Evolutionary conservation across 2,329 filamentous ascomycete species (phyloP).

Genomic region (Aspergillus carbonarius): DNA sequence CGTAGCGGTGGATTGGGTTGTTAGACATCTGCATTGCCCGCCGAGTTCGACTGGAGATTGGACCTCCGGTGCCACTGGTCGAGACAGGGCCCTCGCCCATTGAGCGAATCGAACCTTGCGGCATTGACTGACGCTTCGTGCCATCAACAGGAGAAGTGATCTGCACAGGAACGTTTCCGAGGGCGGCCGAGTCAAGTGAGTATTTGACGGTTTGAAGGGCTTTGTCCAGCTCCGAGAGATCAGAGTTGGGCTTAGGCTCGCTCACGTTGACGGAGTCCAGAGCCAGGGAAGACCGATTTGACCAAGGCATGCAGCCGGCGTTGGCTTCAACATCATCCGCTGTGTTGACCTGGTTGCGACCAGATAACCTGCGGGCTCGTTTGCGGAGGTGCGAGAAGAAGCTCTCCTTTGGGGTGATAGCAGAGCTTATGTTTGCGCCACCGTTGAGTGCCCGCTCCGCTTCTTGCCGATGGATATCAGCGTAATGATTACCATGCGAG

Average conservation of each 20-base stretch:
- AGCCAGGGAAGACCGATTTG: constrained; percentile 79
- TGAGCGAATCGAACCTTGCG: constrained; percentile 32
- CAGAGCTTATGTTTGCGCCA: constrained; percentile 70
- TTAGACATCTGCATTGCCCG: constrained; percentile 68
- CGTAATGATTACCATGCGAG: constrained; percentile 89
- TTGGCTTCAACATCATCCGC: constrained; percentile 91
- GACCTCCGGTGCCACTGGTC: constrained; percentile 36
- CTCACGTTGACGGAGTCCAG: constrained; percentile 61
- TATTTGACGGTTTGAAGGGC: constrained; percentile 61
- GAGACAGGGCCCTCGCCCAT: constrained; percentile 30
- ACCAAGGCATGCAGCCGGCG: constrained; percentile 86
- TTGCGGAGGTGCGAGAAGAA: constrained; percentile 98
- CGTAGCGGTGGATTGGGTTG: constrained; percentile 79
- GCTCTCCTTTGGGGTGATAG: constrained; percentile 81
- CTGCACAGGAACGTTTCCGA: constrained; percentile 39
- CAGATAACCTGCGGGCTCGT: constrained; percentile 86
- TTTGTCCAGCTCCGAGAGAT: constrained; percentile 61
- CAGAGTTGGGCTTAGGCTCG: constrained; percentile 48
- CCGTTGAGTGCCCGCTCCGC: constrained; percentile 89
- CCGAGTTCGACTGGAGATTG: constrained; percentile 76
- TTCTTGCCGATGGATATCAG: constrained; percentile 84
- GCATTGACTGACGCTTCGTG: constrained; percentile 42
- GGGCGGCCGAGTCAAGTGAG: constrained; percentile 51
- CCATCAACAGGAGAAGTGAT: constrained; percentile 32
- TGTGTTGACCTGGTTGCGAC: constrained; percentile 80